phyloP scores from a whole-genome alignment of 2,329 filamentous ascomycete genomes.

The Curvularia verruculosa region DNA sequence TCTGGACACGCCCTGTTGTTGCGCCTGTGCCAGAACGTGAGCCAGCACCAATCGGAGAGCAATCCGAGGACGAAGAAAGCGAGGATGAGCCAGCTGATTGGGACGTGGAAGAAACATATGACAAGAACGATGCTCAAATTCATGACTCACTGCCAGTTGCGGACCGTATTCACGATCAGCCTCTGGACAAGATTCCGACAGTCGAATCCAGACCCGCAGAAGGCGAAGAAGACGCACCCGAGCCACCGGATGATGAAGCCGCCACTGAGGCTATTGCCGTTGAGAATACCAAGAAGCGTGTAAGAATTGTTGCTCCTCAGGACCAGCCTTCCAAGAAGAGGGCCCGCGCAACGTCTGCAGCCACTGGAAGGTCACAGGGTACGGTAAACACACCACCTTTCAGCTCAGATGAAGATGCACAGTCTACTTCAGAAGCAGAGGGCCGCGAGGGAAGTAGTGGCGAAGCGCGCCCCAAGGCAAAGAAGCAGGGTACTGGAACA shows the following conservation, averaged over 20 bases:
- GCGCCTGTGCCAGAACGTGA: slow-evolving; percentile 9
- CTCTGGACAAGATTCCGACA: background rate
- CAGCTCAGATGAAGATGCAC: slow-evolving; percentile 18
- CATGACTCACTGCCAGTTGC: background rate
- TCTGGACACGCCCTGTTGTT: slow-evolving; percentile 14
- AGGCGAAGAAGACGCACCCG: background rate
- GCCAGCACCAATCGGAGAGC: slow-evolving; percentile 1
- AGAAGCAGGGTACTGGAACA: slow-evolving; percentile 12
- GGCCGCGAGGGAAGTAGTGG: slow-evolving; percentile 6
- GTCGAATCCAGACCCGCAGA: background rate
- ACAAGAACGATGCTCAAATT: background rate
- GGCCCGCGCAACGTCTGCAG: slow-evolving; percentile 2
- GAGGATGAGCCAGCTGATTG: slow-evolving; percentile 7
- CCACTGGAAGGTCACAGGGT: background rate
- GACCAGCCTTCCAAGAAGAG: slow-evolving; percentile 22
- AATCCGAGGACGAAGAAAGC: slow-evolving; percentile 14
- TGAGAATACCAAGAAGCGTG: slow-evolving; percentile 28
- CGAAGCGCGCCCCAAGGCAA: slow-evolving; percentile 6
- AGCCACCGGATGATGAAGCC: background rate
- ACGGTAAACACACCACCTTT: slow-evolving; percentile 5
- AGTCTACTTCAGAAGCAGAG: slow-evolving; percentile 19
- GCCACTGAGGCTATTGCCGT: background rate
- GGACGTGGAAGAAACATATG: background rate
- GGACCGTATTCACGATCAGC: background rate
- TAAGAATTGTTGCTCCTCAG: slow-evolving; percentile 23